Evolutionary conservation across 495 filamentous ascomycete species (phyloP), one percentile per base, ranked within the genome.

Genomic region (Penicillium samsonianum): DNA sequence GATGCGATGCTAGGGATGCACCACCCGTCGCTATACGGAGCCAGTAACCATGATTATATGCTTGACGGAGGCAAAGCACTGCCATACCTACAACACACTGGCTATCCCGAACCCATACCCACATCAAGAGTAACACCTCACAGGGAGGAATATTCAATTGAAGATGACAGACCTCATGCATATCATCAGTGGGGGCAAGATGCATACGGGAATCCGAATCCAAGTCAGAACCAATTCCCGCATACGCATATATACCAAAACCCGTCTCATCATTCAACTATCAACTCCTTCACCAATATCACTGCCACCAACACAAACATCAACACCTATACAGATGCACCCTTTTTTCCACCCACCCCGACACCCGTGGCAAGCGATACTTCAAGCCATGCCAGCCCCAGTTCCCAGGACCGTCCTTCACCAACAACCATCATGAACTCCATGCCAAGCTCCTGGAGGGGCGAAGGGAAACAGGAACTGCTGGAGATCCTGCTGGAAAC

Each of bases 401-500:
- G 2, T 37, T 53, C 40, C 37, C 11, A 45, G 38, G 28, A 43
- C 17, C 17, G 31, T 16, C 41, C 26, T 28, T 35, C 52, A 33
- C 42, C 41, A 28, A 47, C 50, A 35, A 53, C 47, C 16, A 25
- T 47, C 42, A 61, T 40, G 26, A 40, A 61, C 14, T 42, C 59
- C 0, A 57, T 62, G 19, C 50, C 67, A 9, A 45, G 35, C 19
- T 65, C 67, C 4, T 69, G 67, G 67, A 67, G 61, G 28, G 62
- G 53, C 0, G 48, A 64, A 16, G 69, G 62, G 14, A 73, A 72
- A 55, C 53, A 66, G 23, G 59, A 57, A 19, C 58, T 72, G 1
- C 54, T 73, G 20, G 61, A 73, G 48, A 66, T 61, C 7, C 54
- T 73, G 26, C 59, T 72, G 41, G 56, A 67, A 33, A 73, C 67